A percentile compares a stretch with the other conserved stretches of the same genome.
These are phyloP conservation scores for Diophrys sp. DNA, from an alignment of 73 alveolate species.

Conservation along the genomic window DNA sequence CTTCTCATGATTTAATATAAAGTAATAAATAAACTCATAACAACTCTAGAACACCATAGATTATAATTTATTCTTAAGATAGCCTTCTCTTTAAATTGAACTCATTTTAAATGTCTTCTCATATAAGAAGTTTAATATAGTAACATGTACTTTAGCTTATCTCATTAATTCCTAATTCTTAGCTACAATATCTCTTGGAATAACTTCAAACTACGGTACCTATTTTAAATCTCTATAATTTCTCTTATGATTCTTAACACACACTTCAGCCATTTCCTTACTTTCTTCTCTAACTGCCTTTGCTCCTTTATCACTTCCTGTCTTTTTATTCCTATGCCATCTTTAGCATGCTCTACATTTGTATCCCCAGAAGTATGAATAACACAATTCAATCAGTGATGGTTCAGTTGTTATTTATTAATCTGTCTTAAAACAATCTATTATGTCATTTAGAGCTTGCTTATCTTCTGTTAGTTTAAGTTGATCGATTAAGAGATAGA, in stretches of 20 bases:
- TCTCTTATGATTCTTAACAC: background rate
- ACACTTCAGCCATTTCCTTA: background rate
- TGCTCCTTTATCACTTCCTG: background rate
- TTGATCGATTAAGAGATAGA: background rate
- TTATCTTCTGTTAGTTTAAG: constrained; percentile 8
- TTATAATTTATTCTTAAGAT: background rate
- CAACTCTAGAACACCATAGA: background rate
- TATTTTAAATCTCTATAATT: background rate
- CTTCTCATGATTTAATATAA: constrained; percentile 1
- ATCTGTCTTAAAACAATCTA: background rate
- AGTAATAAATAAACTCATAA: constrained; percentile 1
- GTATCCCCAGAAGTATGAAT: constrained; percentile 1
- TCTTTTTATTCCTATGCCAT: background rate
- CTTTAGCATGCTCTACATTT: constrained; percentile 1
- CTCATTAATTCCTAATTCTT: constrained; percentile 1
- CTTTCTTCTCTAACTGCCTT: background rate
- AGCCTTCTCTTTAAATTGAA: background rate
- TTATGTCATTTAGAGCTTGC: background rate
- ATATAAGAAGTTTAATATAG: background rate
- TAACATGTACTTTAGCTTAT: background rate
- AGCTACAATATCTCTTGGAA: background rate
- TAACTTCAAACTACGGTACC: background rate
- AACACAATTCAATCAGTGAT: constrained; percentile 1
- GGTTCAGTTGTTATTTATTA: background rate
- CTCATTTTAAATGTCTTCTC: background rate